Base-by-base conservation (phyloP, 352 stramenopile genomes). In the Globisporangium heterothallicum region DNA sequence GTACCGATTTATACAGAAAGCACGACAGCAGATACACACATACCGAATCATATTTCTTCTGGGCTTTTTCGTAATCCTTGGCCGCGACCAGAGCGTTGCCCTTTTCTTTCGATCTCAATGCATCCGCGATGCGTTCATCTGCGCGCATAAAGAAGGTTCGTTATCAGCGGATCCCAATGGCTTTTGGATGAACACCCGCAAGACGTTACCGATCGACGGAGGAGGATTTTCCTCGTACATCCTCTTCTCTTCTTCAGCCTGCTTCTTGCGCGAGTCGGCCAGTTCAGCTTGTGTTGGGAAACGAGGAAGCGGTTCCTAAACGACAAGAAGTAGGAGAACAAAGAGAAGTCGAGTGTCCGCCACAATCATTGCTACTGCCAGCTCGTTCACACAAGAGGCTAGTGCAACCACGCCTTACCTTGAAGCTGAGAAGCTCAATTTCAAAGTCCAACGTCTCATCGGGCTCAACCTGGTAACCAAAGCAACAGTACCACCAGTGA, bases 1-100 rank as follows among this genome's bases (percentile, higher is more conserved):
- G n/a, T n/a, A n/a, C n/a, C n/a, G n/a, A n/a, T n/a, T n/a, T 16
- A 36, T 22, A 1, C n/a, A 18, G 32, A 49, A 26, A 22, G n/a
- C n/a, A n/a, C n/a, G n/a, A n/a, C n/a, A n/a, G n/a, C n/a, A n/a
- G n/a, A n/a, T n/a, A n/a, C n/a, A n/a, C n/a, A 42, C 56, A 21
- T 49, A 92, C 83, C 65, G 83, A 87, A 56, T 94, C 83, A 60
- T 94, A 94, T 58, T 82, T 81, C 55, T 89, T 91, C 63, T 94
- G 83, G 0, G 83, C 83, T 25, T 79, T 67, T 26, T 81, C 80
- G 50, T 86, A 94, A 18, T 94, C 71, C 41, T 88, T 78, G 3
- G 58, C 68, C 0, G 74, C 69, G 14, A 92, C 79, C 18, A 83
- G 59, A 12, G 61, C 64, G 38, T 94, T 94, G 13, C 83, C 83